Base-by-base conservation (phyloP, 2,329 filamentous ascomycete genomes). In the Dactylonectria estremocensis region DNA sequence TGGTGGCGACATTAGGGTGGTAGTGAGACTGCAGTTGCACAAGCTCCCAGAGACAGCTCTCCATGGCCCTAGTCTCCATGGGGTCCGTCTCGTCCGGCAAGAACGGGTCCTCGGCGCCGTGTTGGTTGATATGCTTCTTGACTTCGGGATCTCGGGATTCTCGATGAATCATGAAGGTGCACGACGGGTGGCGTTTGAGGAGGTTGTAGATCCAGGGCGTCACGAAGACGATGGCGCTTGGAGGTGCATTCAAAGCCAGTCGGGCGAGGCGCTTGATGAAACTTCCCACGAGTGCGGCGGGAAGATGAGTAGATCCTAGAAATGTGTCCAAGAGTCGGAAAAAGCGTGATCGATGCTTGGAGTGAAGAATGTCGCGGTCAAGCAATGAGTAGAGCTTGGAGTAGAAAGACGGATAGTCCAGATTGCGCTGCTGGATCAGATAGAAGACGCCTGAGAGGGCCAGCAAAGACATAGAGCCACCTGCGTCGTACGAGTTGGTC, bases 401-500 rank as follows among this genome's bases (percentile, higher is more conserved):
- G 83, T 97, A 99, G 83, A 99, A 99, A 35, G 91, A 92, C 1
- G 95, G 95, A 80, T 99, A 99, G 82, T 99, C 96, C 67, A 99
- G 87, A 79, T 99, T 99, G 78, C 94, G 93, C 78, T 96, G 90
- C 71, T 93, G 91, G 74, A 99, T 98, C 59, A 99, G 88, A 79
- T 97, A 96, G 83, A 97, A 99, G 52, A 99, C 91, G 58, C 96
- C 96, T 1, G 94, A 97, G 1, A 99, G 86, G 2, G 97, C 95
- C 20, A 98, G 88, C 5, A 99, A 86, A 5, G 96, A 95, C 54
- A 91, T 94, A 14, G 94, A 92, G 50, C 96, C 96, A 58, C 95
- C 95, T 8, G 91, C 85, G 75, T 98, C 88, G 83, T 97, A 98
- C 33, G 92, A 97, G 82, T 96, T 94, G n/a, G 95, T 97, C 62